A percentile compares a stretch with the other conserved stretches of the same genome.
Evolutionary conservation across 768 basidiomycete species (phyloP).

Genomic region (Hygrocybe punicea): DNA sequence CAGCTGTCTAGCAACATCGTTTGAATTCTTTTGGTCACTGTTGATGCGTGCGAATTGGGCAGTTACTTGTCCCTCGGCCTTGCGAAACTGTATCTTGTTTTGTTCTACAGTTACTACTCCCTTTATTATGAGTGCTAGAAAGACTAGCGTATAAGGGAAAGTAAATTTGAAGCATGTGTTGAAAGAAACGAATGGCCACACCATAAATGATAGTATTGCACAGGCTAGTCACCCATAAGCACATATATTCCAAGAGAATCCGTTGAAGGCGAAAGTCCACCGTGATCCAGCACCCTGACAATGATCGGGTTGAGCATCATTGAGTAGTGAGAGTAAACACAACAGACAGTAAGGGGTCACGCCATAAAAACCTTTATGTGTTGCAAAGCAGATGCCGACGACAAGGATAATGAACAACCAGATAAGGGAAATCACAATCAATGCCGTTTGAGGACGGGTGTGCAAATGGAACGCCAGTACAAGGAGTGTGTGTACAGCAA

Average conservation of each 20-base stretch:
- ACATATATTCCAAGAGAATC: conserved; percentile 42
- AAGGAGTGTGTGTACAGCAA: conserved; percentile 41
- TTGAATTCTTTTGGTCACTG: conserved; percentile 5
- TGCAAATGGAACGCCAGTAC: conserved; percentile 36
- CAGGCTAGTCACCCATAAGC: conserved; percentile 43
- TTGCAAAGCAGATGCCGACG: conserved; percentile 29
- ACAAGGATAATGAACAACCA: conserved; percentile 37
- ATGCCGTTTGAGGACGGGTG: conserved; percentile 25
- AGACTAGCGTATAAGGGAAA: neutral
- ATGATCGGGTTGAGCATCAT: neutral
- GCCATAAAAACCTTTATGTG: conserved; percentile 37
- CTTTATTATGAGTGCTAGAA: neutral
- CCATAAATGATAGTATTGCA: conserved; percentile 37
- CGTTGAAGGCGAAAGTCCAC: conserved; percentile 28
- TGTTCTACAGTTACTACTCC: conserved; percentile 1
- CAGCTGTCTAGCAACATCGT: conserved; percentile 35
- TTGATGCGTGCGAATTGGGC: neutral
- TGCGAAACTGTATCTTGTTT: neutral
- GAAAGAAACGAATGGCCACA: conserved; percentile 30
- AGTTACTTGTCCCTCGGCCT: neutral
- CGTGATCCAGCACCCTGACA: conserved; percentile 46
- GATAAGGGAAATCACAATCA: conserved; percentile 29
- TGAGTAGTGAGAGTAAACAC: neutral
- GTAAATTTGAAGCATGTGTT: conserved; percentile 18
- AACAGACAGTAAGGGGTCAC: conserved; percentile 35